A percentile compares a stretch with the other conserved stretches of the same genome.
These are phyloP conservation scores for Gymnopus androsaceus DNA, from an alignment of 1,284 basidiomycete species.

Conservation along the genomic window DNA sequence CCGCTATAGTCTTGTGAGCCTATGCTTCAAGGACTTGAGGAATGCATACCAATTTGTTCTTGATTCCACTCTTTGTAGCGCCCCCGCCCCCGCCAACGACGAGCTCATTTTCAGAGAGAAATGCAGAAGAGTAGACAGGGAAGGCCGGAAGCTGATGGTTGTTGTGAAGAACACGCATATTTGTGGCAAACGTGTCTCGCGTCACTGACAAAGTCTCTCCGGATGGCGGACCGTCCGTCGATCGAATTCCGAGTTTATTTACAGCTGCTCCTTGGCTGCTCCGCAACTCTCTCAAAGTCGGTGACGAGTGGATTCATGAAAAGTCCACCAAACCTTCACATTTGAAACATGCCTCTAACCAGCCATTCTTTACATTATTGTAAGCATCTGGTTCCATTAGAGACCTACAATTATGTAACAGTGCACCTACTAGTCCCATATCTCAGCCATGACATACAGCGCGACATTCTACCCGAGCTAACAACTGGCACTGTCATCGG, in stretches of 20 bases:
- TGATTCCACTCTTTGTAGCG: constrained; percentile 77
- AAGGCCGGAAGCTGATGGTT: constrained; percentile 76
- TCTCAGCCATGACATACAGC: neutral
- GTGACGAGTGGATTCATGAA: neutral
- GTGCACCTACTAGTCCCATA: no score
- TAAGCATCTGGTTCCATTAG: neutral
- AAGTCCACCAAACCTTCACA: neutral
- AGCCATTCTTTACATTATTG: constrained; percentile 8
- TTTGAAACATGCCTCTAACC: neutral
- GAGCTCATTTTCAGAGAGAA: constrained; percentile 73
- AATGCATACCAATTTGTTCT: constrained; percentile 84
- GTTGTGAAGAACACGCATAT: constrained; percentile 79
- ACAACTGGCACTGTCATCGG: constrained; percentile 70
- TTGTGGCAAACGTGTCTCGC: neutral
- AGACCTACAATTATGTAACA: neutral
- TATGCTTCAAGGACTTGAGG: neutral
- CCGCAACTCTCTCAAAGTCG: no score
- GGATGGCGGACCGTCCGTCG: neutral
- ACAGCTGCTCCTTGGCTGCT: no score
- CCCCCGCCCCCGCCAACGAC: constrained; percentile 91
- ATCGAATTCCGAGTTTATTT: no score
- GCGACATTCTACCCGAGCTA: constrained; percentile 52
- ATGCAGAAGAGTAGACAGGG: constrained; percentile 88
- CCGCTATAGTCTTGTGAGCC: constrained; percentile 45
- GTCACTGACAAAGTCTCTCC: neutral